These are phyloP conservation scores for Hanseniaspora hatyaiensis DNA, from an alignment of 805 yeast genomes.

Conservation along the genomic window DNA sequence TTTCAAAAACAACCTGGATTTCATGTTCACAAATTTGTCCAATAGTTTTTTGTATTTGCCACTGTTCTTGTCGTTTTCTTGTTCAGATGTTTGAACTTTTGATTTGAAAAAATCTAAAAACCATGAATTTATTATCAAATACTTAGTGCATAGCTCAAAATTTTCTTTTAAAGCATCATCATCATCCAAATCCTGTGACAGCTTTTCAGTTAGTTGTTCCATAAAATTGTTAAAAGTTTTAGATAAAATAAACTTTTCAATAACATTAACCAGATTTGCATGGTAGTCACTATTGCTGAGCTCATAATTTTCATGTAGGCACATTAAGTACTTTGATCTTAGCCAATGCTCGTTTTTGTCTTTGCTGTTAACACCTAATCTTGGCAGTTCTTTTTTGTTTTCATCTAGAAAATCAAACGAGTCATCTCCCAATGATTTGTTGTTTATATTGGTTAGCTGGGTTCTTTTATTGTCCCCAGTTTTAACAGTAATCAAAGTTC, in stretches of 20 bases:
- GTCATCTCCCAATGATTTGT: not conserved
- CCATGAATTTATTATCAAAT: conserved; percentile 59
- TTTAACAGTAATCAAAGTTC: conserved; percentile 66
- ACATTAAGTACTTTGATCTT: conserved; percentile 18
- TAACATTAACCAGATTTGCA: conserved; percentile 22
- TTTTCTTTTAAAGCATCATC: conserved; percentile 2
- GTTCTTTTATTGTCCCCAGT: conserved; percentile 44
- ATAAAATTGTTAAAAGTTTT: conserved; percentile 4
- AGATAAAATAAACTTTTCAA: conserved; percentile 11
- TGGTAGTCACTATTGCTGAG: not conserved
- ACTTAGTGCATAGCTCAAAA: conserved; percentile 30
- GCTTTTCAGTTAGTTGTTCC: not conserved
- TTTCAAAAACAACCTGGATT: not conserved
- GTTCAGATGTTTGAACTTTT: conserved; percentile 20
- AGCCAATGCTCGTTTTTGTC: conserved; percentile 5
- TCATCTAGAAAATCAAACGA: conserved; percentile 9
- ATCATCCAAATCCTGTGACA: not conserved
- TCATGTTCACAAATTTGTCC: not conserved
- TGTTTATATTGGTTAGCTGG: not conserved
- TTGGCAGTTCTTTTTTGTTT: conserved; percentile 5
- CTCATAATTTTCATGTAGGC: conserved; percentile 22
- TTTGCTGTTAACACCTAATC: not conserved
- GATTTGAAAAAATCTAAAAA: conserved; percentile 54
- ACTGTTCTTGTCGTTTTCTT: conserved; percentile 15
- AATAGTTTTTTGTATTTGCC: conserved; percentile 1